A percentile compares a stretch with the other conserved stretches of the same genome.
phyloP scores from a whole-genome alignment of 2,329 filamentous ascomycete species.

The Sporothrix phasma region DNA sequence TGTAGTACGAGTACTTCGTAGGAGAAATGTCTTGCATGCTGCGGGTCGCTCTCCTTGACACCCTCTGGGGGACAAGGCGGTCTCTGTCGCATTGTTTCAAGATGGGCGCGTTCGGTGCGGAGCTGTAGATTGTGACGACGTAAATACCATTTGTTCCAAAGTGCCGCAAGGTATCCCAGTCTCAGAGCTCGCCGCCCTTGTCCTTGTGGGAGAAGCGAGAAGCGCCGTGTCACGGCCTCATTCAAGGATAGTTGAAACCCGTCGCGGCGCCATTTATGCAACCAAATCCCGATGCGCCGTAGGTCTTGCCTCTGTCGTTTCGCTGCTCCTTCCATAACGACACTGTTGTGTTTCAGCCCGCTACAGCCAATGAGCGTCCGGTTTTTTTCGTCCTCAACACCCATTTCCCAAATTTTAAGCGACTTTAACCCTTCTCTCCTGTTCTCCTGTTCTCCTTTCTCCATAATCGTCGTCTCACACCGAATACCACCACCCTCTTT shows the following conservation, averaged over 20 bases:
- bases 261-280: conserved; percentile 2
- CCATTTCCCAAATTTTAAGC: background rate
- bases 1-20: too few relatives aligned
- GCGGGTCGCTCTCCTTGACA: background rate
- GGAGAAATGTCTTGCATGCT: too few relatives aligned
- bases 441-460: background rate
- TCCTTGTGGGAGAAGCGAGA: background rate
- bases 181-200: background rate
- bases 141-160: background rate
- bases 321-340: conserved; percentile 3
- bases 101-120: background rate
- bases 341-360: conserved; percentile 8
- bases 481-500: background rate
- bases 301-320: background rate
- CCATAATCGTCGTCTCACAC: background rate
- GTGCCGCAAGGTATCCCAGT: background rate
- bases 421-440: background rate
- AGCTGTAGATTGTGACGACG: background rate
- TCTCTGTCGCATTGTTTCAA: background rate
- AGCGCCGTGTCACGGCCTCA: background rate
- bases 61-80: background rate
- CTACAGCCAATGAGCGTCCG: background rate
- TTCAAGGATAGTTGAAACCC: background rate
- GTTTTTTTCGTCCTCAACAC: background rate
- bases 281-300: background rate